Conservation (phyloP, 164 flowering plant genomes). For the Paratinospora sagittata region DNA sequence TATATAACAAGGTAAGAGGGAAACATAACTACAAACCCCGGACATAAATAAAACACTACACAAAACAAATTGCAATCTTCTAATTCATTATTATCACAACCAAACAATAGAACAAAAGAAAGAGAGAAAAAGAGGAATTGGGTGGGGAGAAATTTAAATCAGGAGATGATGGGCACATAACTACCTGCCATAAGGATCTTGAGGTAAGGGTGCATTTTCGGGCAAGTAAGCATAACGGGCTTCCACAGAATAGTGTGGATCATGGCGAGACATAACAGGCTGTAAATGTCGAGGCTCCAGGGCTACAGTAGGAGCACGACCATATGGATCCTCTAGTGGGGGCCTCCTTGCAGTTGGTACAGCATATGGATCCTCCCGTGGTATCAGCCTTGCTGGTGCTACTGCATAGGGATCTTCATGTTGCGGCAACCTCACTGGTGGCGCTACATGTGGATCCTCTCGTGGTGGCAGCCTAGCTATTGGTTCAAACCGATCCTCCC, state of each 20-base stretch:
- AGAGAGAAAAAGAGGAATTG: too few relatives aligned
- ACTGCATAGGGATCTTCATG: background rate
- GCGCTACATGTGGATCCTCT: conserved; percentile 5
- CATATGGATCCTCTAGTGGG: background rate
- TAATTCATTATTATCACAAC: background rate
- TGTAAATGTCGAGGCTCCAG: conserved; percentile 15
- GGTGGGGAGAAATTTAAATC: background rate
- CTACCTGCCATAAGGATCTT: conserved; percentile 32
- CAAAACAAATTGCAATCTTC: background rate
- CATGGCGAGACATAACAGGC: conserved; percentile 1
- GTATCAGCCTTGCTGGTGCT: conserved; percentile 12
- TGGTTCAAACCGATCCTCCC: background rate
- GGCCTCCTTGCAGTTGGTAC: background rate
- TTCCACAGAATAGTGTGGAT: conserved; percentile 16
- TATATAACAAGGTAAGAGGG: background rate
- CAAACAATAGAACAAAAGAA: background rate
- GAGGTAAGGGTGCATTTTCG: conserved; percentile 14
- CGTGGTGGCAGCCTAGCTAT: background rate
- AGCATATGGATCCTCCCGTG: conserved; percentile 12
- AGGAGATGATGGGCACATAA: background rate
- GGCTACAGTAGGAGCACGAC: conserved; percentile 6
- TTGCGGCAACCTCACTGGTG: background rate
- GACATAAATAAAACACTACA: background rate
- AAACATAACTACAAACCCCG: background rate
- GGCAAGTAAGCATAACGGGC: conserved; percentile 13